Evolutionary conservation across 495 filamentous ascomycete species (phyloP), one percentile per base, ranked within the genome.

Genomic region (Corynascus novoguineensis): DNA sequence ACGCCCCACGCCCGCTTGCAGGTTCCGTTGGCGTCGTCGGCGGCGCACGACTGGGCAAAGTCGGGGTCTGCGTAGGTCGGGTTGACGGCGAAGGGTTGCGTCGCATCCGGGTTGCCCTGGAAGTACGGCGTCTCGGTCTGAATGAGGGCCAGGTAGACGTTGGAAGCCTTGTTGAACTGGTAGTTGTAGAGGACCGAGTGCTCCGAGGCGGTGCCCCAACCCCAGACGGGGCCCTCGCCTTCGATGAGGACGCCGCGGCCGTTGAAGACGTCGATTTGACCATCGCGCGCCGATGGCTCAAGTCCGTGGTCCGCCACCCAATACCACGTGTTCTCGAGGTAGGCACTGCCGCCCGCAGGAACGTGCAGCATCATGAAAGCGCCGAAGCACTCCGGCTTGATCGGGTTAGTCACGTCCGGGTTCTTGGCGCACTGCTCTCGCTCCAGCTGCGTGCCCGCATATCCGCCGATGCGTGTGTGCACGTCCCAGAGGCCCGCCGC

Each of bases 281-380:
- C 88, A 57, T 81, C 82, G 72, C 88, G 82, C 64, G 87, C 86
- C 8, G 71, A 42, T 4, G 83, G 80, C 68, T 96, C 92, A 38
- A 97, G 85, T 58, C 90, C 87, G 75, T 97, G 92, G 70, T 97
- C 92, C 2, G 92, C 83, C 27, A 92, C 90, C 92, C 92, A 97
- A 71, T 86, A 88, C 92, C 92, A 97, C 41, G 82, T 84, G 73
- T 97, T 97, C 74, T 96, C 92, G 46, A 95, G 71, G 70, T 96
- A 95, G 15, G 85, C 81, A 51, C 81, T 85, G 6, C 80, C 88
- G 25, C 82, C 75, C 44, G 79, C 64, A 5, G 88, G 88, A 35
- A 96, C 72, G 68, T 95, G 90, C 19, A 97, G 73, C 53, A 92
- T 81, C 73, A 95, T 75, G 78, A 93, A 93, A 12, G 89, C 78